phyloP scores from a whole-genome alignment of 805 yeast species.

The Dipodascus albidus region DNA sequence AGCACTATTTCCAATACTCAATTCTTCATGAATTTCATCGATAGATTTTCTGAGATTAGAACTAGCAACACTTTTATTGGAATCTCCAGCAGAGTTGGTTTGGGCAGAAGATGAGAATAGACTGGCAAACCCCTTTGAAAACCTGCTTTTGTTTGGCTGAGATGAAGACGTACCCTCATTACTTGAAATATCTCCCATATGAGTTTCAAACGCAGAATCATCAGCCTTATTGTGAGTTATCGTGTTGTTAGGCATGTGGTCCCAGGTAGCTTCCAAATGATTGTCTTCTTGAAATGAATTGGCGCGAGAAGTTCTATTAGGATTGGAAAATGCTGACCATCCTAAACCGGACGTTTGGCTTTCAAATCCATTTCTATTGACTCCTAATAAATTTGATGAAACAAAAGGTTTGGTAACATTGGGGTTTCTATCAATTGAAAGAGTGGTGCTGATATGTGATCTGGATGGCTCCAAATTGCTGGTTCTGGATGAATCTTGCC shows the following conservation, averaged over 20 bases:
- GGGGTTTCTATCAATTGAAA: not conserved
- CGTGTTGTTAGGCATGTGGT: not conserved
- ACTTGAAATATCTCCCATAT: not conserved
- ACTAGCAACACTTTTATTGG: not conserved
- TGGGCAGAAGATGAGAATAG: conserved; percentile 9
- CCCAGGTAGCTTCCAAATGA: not conserved
- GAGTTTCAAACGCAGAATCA: not conserved
- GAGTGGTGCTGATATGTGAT: not conserved
- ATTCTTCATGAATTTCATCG: not conserved
- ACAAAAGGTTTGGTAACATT: not conserved
- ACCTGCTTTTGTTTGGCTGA: conserved; percentile 6
- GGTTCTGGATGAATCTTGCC: not conserved
- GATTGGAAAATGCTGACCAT: not conserved
- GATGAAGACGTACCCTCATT: not conserved
- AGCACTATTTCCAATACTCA: conserved; percentile 4
- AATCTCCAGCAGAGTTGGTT: not conserved
- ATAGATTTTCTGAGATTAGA: not conserved
- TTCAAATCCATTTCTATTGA: conserved; percentile 1
- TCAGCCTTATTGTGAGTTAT: not conserved
- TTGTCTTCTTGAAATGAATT: conserved; percentile 1
- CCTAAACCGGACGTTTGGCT: not conserved
- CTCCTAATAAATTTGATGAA: not conserved
- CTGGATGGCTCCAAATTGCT: not conserved
- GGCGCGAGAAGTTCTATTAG: not conserved
- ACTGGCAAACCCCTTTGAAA: conserved; percentile 13